Evolutionary conservation across 495 filamentous ascomycete genomes (phyloP), one percentile per base, ranked within the genome.

Genomic region (Penicillium robsamsonii): DNA sequence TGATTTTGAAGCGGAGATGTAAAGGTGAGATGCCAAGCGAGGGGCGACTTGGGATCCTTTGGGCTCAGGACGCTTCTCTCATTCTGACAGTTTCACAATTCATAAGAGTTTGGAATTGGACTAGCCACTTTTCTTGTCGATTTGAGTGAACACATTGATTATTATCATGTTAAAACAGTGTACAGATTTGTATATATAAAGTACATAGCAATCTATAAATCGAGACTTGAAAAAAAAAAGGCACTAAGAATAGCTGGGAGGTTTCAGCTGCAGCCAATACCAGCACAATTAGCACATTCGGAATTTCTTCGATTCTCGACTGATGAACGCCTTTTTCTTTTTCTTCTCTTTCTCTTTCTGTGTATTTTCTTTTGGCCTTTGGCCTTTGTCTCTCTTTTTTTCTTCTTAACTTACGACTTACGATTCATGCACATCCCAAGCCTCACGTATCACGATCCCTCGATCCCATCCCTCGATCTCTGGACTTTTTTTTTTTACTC

Each of bases 231-330:
- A 27, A 13, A 15, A 15, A 24, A 40, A 15, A 46, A 11, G 46
- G 38, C 25, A n/a, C 57, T 61, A 67, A 62, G 56, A 63, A 57
- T 64, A 61, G 60, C 42, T 41, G 43, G 15, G 27, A 62, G 57
- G 63, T 66, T 53, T 66, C 63, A 66, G 40, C 29, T 50, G 30
- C 20, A 46, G 37, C 20, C 40, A 49, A 45, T 37, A 30, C 38
- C 13, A 38, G 64, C 62, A 40, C 47, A 46, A 22, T 2, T 2
- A 22, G 64, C 62, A 44, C 47, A 44, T 62, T 64, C 59, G 17
- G 40, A 59, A 58, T 56, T 45, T 56, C 49, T 56, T 54, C 38
- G 12, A 38, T 51, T 46, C 44, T 35, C 10, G 49, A 53, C 51
- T 53, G 42, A 37, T 46, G 18, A 51, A 43, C 41, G 17, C 18